Evolutionary conservation across 1,139 yeast genomes (phyloP).

Genomic region (Taphrina populina): DNA sequence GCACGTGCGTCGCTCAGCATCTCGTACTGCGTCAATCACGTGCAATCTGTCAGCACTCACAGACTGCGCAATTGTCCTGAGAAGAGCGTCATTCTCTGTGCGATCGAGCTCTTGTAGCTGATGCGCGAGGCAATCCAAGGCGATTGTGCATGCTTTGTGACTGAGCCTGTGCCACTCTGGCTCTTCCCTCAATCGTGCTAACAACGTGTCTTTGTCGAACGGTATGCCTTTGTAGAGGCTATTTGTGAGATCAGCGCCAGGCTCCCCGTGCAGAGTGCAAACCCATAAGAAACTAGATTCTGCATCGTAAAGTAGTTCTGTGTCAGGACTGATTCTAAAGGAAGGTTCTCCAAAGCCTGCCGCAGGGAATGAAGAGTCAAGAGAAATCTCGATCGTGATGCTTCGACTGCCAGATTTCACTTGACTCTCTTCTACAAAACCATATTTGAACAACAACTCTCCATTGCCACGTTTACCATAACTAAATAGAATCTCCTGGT

Average conservation of each 20-base stretch:
- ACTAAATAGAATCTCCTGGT: conserved; percentile 8
- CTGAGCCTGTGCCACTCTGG: background rate
- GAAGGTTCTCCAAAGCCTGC: conserved; percentile 20
- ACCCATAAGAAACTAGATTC: conserved; percentile 10
- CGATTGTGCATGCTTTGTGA: conserved; percentile 7
- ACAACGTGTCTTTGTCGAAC: background rate
- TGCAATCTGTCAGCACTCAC: background rate
- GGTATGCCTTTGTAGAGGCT: background rate
- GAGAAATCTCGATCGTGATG: conserved; percentile 8
- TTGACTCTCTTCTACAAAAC: conserved; percentile 9
- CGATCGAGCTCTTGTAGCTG: conserved; percentile 1
- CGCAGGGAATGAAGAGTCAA: too few species aligned
- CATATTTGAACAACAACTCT: conserved; percentile 16
- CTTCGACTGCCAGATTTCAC: conserved; percentile 11
- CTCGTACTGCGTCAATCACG: conserved; percentile 12
- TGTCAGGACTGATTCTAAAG: conserved; percentile 3
- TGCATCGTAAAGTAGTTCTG: background rate
- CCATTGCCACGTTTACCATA: conserved; percentile 20
- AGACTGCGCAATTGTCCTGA: background rate
- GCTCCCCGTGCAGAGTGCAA: background rate
- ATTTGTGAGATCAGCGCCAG: background rate
- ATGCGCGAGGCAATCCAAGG: background rate
- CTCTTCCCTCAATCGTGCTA: background rate
- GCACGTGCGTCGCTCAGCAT: conserved; percentile 4
- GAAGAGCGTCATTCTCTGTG: conserved; percentile 1